Evolutionary conservation across 495 filamentous ascomycete genomes (phyloP).

Genomic region (Immersiella caudata): DNA sequence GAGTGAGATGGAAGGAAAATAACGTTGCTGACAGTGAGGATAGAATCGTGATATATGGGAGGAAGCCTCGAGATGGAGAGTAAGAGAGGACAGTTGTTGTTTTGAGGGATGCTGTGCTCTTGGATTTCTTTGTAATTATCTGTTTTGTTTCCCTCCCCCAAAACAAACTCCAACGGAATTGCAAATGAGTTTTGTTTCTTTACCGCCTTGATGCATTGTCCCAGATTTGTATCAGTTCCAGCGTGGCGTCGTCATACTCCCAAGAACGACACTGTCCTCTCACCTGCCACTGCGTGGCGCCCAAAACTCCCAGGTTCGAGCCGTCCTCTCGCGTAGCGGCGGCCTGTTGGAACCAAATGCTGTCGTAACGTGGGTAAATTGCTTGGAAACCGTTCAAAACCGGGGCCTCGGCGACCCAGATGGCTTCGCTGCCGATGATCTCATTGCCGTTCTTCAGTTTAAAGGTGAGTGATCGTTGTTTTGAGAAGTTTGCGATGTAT

Average conservation of each 20-base stretch:
- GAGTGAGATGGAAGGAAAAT: no score
- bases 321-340: background rate
- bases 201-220: background rate
- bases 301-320: background rate
- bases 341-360: background rate
- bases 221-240: background rate
- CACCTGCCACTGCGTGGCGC: background rate
- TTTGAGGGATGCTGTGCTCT: background rate
- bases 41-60: slow-evolving; percentile 9
- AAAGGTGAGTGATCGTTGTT: background rate
- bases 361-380: background rate
- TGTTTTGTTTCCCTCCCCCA: no score
- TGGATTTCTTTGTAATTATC: background rate
- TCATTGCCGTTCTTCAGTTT: background rate
- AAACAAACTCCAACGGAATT: background rate
- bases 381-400: background rate
- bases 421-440: background rate
- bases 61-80: background rate
- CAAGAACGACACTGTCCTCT: background rate
- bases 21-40: background rate
- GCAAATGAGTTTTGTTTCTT: background rate
- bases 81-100: background rate
- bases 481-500: background rate
- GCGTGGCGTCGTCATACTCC: background rate
- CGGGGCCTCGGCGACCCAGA: background rate